Evolutionary conservation across 2,329 filamentous ascomycete species (phyloP), one percentile per base, ranked within the genome.

Genomic region (Emmonsiellopsis sp.): DNA sequence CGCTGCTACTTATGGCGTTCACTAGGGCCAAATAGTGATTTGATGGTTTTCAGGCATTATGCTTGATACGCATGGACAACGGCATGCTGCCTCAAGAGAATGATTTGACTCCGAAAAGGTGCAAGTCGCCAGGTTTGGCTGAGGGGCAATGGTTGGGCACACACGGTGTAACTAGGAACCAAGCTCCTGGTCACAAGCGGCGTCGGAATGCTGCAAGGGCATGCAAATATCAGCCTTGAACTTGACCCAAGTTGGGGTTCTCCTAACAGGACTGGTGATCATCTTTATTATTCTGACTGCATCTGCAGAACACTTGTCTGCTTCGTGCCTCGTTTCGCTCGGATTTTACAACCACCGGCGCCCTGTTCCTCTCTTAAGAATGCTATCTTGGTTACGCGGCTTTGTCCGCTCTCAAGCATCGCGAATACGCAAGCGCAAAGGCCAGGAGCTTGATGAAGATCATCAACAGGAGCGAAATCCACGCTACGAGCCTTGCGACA

Each of bases 401-500:
- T 1, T 45, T 16, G n/a, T 1, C 43, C 11, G 20, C 20, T 45
- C 43, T 45, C 43, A 16, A 10, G 1, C 43, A 1, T 45, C 43
- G 20, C 37, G 43, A 45, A 45, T 45, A 45, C 1, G 20, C 43
- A 45, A 30, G 20, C 20, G 43, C 43, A 15, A 45, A 40, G 15
- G 26, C 38, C 20, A 16, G 1, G 16, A 42, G 10, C 48, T n/a
- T 32, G 34, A 41, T 0, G 48, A 51, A 9, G 15, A 15, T 37
- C 13, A 51, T 13, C 8, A 13, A 9, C 20, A 48, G 16, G 48
- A 51, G 1, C 34, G 34, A 2, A n/a, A 51, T 20, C 48, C 2
- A 0, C 48, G 48, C 2, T 51, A 51, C 48, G 48, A 51, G 13
- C 55, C 56, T 30, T 58, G 56, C 55, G 53, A 57, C 26, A 26